These are phyloP conservation scores for Pholiota microspora DNA, from an alignment of 768 basidiomycete species.

Conservation along the genomic window DNA sequence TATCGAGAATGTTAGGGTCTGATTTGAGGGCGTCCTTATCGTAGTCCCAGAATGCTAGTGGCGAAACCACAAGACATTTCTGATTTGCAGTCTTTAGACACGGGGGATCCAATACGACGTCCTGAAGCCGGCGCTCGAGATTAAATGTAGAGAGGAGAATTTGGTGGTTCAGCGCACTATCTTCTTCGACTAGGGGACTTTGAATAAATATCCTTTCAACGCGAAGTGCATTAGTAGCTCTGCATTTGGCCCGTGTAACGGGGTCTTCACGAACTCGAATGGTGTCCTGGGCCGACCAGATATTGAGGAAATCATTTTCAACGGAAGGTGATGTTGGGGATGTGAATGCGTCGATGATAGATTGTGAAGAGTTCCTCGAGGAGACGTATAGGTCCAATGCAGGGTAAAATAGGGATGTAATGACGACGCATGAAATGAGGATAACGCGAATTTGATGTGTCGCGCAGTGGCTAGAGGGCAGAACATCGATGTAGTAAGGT, in stretches of 20 bases:
- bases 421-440: constrained; percentile 83
- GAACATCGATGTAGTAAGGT: constrained; percentile 9
- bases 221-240: constrained; percentile 65
- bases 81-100: constrained; percentile 56
- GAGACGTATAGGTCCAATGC: constrained; percentile 83
- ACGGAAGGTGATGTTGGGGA: constrained; percentile 50
- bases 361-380: constrained; percentile 62
- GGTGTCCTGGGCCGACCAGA: constrained; percentile 67
- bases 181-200: constrained; percentile 44
- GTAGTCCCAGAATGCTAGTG: constrained; percentile 73
- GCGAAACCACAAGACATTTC: constrained; percentile 70
- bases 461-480: constrained; percentile 68
- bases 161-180: constrained; percentile 56
- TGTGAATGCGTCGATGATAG: constrained; percentile 63
- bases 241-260: constrained; percentile 69
- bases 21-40: constrained; percentile 50
- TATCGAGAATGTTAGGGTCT: constrained; percentile 57
- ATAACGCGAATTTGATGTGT: constrained; percentile 89
- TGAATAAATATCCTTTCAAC: constrained; percentile 76
- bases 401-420: constrained; percentile 89
- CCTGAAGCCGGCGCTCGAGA: constrained; percentile 58
- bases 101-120: constrained; percentile 36
- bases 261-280: constrained; percentile 70
- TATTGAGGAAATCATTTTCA: constrained; percentile 62
- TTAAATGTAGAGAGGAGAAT: constrained; percentile 64